Base-by-base conservation (phyloP, 2,329 filamentous ascomycete species). In the Cladosporium sp. region DNA sequence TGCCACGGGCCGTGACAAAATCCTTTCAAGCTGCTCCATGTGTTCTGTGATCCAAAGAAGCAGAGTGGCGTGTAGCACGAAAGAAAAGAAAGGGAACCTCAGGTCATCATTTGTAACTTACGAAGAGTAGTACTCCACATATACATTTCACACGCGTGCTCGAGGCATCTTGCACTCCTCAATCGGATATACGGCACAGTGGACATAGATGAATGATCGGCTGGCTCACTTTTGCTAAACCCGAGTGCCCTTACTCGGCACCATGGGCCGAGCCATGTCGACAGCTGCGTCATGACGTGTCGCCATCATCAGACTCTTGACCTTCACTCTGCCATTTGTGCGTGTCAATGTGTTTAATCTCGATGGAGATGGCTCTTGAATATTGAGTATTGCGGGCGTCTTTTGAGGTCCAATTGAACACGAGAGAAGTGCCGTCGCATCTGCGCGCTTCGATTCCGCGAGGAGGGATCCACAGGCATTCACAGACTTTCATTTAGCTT, bases 1-100 rank as follows among this genome's bases (percentile, higher is more conserved):
- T 52, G 75, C 76, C 43, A 70, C 69, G n/a, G 76, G 71, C 38
- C 68, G 65, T n/a, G 76, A 79, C 2, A 80, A 62, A 7, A 79
- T 65, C 15, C 75, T 70, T 50, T 69, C 66, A 18, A 78, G 60
- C 17, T 53, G 44, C 15, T 68, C 61, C 73, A 77, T 76, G 34
- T n/a, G 22, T 4, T 27, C 22, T 9, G 22, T 4, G 22, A 4
- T 27, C 22, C 22, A 27, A 15, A 38, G n/a, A 13, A 12, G 12
- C 32, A 34, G 32, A 34, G 12, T 34, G 5, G 32, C 13, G 32
- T 13, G n/a, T 34, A 4, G 13, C 32, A 34, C 6, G 32, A 34
- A 15, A 34, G 13, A 34, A 15, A 5, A 34, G 12, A 34, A 13
- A 34, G 32, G 12, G 12, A 34, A 34, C 4, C 32, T 13, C n/a